These are phyloP conservation scores for Myxozyma lipomycoides DNA, from an alignment of 805 yeast genomes.

Conservation along the genomic window DNA sequence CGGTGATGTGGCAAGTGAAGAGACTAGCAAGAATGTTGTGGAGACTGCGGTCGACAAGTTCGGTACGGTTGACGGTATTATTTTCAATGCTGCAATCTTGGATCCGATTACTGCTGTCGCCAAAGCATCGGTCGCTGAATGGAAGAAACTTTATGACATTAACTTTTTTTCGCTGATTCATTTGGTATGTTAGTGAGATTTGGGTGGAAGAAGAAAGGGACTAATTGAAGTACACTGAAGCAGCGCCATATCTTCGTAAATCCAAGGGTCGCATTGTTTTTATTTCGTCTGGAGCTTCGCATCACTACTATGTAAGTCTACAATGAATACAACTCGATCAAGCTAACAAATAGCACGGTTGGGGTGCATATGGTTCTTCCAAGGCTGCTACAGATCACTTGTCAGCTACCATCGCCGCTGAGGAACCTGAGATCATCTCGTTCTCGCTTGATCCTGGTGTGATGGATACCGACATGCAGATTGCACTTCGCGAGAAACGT, in stretches of 20 bases:
- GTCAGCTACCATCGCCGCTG: conserved; percentile 60
- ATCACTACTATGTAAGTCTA: conserved; percentile 41
- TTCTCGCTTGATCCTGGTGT: conserved; percentile 91
- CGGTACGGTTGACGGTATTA: conserved; percentile 46
- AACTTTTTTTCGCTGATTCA: conserved; percentile 70
- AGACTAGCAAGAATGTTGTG: conserved; percentile 40
- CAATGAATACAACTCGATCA: background rate
- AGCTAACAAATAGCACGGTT: conserved; percentile 47
- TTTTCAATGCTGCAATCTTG: conserved; percentile 71
- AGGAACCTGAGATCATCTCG: conserved; percentile 57
- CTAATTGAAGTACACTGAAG: conserved; percentile 34
- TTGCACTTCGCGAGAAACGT: conserved; percentile 61
- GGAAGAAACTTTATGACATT: conserved; percentile 67
- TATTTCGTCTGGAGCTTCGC: conserved; percentile 87
- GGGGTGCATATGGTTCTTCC: conserved; percentile 91
- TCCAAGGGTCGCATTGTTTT: conserved; percentile 63
- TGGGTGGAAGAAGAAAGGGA: too few relatives aligned
- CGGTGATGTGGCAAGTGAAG: conserved; percentile 53
- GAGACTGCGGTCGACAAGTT: conserved; percentile 44
- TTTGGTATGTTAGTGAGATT: background rate
- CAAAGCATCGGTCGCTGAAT: conserved; percentile 49
- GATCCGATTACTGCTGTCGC: conserved; percentile 64
- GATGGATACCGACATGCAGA: conserved; percentile 88
- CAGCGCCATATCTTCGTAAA: conserved; percentile 56
- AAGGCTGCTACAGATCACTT: conserved; percentile 88